These are phyloP conservation scores for Rhodamnia rubescens DNA, from an alignment of 345 rosid species.

Conservation along the genomic window DNA sequence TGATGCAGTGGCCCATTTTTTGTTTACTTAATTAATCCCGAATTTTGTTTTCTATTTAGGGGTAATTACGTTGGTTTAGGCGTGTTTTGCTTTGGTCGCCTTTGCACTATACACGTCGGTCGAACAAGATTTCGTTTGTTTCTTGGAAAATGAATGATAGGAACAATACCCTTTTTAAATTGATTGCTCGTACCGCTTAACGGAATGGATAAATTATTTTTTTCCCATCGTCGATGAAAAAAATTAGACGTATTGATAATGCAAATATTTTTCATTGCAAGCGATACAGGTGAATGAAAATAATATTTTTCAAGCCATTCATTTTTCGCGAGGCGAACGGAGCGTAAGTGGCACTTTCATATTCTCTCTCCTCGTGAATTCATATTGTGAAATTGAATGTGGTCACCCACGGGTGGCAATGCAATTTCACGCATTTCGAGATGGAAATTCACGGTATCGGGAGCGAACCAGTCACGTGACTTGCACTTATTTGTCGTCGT, in stretches of 20 bases:
- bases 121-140: neutral
- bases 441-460: neutral
- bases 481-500: neutral
- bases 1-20: neutral
- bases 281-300: too few species aligned
- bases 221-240: too few species aligned
- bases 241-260: too few species aligned
- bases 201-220: neutral
- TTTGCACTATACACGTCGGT: neutral
- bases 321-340: too few species aligned
- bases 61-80: neutral
- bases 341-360: too few species aligned
- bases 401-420: too few species aligned
- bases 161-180: neutral
- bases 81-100: neutral
- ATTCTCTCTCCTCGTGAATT: too few species aligned
- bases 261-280: too few species aligned
- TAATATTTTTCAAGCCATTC: too few species aligned
- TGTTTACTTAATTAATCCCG: neutral
- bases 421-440: neutral
- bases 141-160: neutral
- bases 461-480: neutral
- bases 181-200: neutral
- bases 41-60: neutral
- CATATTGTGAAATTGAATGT: too few species aligned